Evolutionary conservation across 2,329 filamentous ascomycete genomes (phyloP).

Genomic region (Colletotrichum trifolii): DNA sequence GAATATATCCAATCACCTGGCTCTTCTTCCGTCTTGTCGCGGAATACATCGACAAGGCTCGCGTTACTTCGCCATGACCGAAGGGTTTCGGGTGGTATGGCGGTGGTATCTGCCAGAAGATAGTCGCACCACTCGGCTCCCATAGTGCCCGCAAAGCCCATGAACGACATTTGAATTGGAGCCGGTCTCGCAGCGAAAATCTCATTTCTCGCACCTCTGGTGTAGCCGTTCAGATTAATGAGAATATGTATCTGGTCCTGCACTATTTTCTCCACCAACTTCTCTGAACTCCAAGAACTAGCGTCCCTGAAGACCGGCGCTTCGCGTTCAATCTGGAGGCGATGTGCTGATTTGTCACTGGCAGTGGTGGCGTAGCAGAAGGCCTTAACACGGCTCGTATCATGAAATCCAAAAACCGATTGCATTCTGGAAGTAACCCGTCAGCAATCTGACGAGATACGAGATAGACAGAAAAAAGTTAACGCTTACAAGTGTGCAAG

Average conservation of each 20-base stretch:
- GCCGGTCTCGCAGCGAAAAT: constrained; percentile 95
- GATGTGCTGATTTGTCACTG: constrained; percentile 89
- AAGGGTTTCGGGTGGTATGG: constrained; percentile 84
- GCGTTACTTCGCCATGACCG: constrained; percentile 82
- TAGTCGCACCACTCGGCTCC: constrained; percentile 99
- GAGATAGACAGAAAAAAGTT: not conserved
- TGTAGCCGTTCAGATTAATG: constrained; percentile 98
- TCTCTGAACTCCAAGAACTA: constrained; percentile 86
- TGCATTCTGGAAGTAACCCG: constrained; percentile 74
- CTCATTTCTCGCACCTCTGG: constrained; percentile 94
- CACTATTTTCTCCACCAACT: constrained; percentile 86
- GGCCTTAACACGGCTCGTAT: constrained; percentile 78
- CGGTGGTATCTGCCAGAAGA: constrained; percentile 87
- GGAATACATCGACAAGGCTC: constrained; percentile 76
- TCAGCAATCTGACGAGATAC: constrained; percentile 17
- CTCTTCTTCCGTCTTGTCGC: constrained; percentile 74
- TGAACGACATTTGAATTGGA: constrained; percentile 99
- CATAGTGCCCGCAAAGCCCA: constrained; percentile 96
- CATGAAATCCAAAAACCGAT: constrained; percentile 94
- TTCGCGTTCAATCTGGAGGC: constrained; percentile 92
- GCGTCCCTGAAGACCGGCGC: constrained; percentile 92
- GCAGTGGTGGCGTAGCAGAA: constrained; percentile 96
- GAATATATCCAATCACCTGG: constrained; percentile 91
- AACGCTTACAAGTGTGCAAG: constrained; percentile 80
- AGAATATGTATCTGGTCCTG: constrained; percentile 92